Base-by-base conservation (phyloP, 805 yeast genomes). In the Yarrowia sp. region DNA sequence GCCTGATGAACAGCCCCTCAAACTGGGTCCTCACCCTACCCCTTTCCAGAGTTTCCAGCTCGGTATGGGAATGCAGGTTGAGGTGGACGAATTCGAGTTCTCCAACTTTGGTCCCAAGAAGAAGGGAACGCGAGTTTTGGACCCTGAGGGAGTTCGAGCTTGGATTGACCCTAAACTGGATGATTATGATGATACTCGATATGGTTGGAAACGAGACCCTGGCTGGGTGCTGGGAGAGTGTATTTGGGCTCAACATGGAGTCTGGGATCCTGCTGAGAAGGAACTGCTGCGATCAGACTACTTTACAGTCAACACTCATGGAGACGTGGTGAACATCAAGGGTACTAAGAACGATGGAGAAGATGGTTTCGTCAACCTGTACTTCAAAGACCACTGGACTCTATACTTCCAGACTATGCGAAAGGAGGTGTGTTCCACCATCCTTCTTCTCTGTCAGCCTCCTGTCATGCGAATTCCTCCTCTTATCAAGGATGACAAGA, bases 401-500 rank as follows among this genome's bases (percentile, higher is more conserved):
- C 74, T 72, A 10, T 87, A 82, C 74, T 84, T 84, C 69, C 71
- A 75, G 1, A 77, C 78, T 63, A 82, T 90, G 58, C 79, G 96
- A 69, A 69, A 74, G 0, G 72, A 90, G 49, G 78, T 85, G 20
- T 69, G 77, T 0, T 75, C 79, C 0, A 80, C 83, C 14, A 77
- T 84, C 30, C 85, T 88, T 69, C 76, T 90, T 13, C 81, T 92
- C 36, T 76, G 92, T 71, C 97, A 92, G 76, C 88, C 96, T 0
- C 96, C 97, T 1, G 95, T 90, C 1, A 79, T 93, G 70, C 88
- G 86, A 72, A 74, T 83, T 3, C 97, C 97, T 0, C 97, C 98
- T 2, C 75, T 77, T 12, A 76, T 91, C 69, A 82, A 81, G 69
- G 83, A 82, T 40, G 56, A 47, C 44, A 70, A 73, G 75, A 80